Base-by-base conservation (phyloP, 139 green algal species). In the Chlorella sorokiniana region DNA sequence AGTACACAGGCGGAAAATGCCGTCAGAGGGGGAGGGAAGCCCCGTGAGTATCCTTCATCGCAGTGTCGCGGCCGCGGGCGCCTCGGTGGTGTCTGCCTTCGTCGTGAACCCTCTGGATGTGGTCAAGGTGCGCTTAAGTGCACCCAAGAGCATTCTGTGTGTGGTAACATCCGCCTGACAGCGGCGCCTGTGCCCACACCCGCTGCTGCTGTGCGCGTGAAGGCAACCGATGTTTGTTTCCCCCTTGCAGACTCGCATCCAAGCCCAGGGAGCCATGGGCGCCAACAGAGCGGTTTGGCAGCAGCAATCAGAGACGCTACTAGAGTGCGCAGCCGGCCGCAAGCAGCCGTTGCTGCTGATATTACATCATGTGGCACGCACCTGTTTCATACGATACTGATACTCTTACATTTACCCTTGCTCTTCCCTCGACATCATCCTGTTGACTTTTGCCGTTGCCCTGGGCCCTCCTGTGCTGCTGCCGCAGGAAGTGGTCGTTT, bases 81-180 rank as follows among this genome's bases (percentile, higher is more conserved):
- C 93, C 2, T 92, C 90, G 0, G 38, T 95, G 4, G 87, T 92
- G 0, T 90, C 90, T 4, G 92, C 91, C 2, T 31, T 94, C 11
- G 85, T 95, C 1, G 91, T 95, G 27, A 97, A 96, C 76, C 93
- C 93, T 0, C 82, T 97, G 11, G 93, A 97, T 84, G 92, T 97
- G 2, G 87, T 95, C 10, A 97, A 97, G 88, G 92, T 95, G 54
- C 10, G 89, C 27, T 59, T 4, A 10, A 40, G 14, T 14, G 69
- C 41, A 35, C 42, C 31, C 23, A 31, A 59, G 33, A 25, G 56
- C 8, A 22, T 27, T 33, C 35, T 1, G 41, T 22, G 23, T 65
- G 48, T 63, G 71, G 71, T 37, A 78, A 33, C 71, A 35, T 63
- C 71, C 48, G 68, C 27, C 68, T 20, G 18, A 9, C 38, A 18